Conservation (phyloP, 2,329 filamentous ascomycete genomes). For the Sordariomycetes sp. region DNA sequence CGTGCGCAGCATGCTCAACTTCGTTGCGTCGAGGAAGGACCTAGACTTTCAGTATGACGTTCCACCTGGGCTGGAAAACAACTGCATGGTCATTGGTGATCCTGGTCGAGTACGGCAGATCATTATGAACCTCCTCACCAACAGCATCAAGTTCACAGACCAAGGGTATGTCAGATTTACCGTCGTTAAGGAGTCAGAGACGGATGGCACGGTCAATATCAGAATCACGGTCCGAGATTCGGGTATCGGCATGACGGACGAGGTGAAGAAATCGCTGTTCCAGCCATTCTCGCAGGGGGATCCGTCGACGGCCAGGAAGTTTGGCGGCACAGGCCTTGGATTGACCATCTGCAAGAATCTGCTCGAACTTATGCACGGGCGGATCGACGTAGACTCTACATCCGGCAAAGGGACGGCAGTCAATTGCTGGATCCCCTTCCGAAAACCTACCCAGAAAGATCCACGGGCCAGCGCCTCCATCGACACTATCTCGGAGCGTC, state of each 20-base stretch:
- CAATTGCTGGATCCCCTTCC: conserved; percentile 66
- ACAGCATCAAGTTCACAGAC: conserved; percentile 63
- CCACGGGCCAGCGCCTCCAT: conserved; percentile 39
- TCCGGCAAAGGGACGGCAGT: conserved; percentile 59
- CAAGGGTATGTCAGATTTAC: conserved; percentile 55
- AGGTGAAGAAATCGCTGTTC: conserved; percentile 60
- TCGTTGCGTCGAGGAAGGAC: conserved; percentile 69
- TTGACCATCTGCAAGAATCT: conserved; percentile 73
- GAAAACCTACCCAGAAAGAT: conserved; percentile 41
- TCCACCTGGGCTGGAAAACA: conserved; percentile 22
- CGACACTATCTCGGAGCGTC: conserved; percentile 50
- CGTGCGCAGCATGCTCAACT: conserved; percentile 77
- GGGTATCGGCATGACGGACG: conserved; percentile 70
- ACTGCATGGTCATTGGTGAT: conserved; percentile 67
- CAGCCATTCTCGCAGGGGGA: conserved; percentile 75
- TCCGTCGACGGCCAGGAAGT: conserved; percentile 64
- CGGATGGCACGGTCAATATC: conserved; percentile 49
- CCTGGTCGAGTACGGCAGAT: conserved; percentile 76
- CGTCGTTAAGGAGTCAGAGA: conserved; percentile 50
- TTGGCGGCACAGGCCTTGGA: conserved; percentile 66
- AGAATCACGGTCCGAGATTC: conserved; percentile 65
- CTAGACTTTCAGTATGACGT: conserved; percentile 40
- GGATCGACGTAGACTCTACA: conserved; percentile 57
- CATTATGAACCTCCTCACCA: conserved; percentile 65
- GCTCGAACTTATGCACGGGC: conserved; percentile 65